Conservation (phyloP, 2,329 filamentous ascomycete species). For the Colletotrichum somersetense region DNA sequence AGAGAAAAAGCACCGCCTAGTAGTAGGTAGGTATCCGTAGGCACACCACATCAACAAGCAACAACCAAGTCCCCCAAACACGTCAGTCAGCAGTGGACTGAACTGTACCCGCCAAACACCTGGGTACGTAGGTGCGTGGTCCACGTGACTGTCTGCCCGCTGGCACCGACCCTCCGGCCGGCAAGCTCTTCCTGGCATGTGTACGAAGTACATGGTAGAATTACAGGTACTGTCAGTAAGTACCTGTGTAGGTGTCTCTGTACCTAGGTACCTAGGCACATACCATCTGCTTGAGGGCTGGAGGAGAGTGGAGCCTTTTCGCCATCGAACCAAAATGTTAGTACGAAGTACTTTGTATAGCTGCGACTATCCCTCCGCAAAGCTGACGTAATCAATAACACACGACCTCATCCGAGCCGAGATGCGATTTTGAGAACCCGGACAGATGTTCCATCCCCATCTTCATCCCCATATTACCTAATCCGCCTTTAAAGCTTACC, state of each 20-base stretch:
- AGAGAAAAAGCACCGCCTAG: not conserved
- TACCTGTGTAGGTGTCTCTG: too few species aligned
- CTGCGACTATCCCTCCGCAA: not conserved
- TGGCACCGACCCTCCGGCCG: not conserved
- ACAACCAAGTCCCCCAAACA: not conserved
- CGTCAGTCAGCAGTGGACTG: not conserved
- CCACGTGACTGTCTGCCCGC: conserved; percentile 35
- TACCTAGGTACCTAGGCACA: too few species aligned
- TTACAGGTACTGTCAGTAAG: too few species aligned
- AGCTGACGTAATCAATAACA: not conserved
- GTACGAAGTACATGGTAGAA: too few species aligned
- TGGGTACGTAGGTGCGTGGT: not conserved
- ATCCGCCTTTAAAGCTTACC: not conserved
- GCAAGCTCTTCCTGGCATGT: not conserved
- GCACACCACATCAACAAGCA: not conserved
- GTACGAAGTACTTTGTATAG: too few species aligned
- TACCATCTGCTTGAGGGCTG: not conserved
- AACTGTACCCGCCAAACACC: too few species aligned
- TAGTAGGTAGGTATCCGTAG: too few species aligned
- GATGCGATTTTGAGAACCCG: conserved; percentile 37
- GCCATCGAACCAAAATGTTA: not conserved
- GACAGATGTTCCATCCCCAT: conserved; percentile 30
- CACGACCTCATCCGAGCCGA: conserved; percentile 2
- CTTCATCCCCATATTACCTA: conserved; percentile 9
- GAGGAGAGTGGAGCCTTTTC: not conserved